These are phyloP conservation scores for Aulographum hederae DNA, from an alignment of 2,329 filamentous ascomycete genomes.

Conservation along the genomic window DNA sequence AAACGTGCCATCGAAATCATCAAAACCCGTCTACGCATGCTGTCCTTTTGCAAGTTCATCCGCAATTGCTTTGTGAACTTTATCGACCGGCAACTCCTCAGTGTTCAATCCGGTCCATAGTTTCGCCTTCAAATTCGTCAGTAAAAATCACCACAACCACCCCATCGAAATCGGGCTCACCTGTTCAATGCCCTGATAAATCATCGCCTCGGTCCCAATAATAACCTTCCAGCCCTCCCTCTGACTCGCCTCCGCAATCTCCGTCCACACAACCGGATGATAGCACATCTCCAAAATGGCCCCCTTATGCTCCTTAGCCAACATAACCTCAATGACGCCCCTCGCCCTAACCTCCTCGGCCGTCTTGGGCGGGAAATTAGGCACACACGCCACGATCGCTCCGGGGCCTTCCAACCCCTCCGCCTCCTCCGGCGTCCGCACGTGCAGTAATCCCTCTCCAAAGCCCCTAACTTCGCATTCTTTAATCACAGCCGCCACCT, in stretches of 20 bases:
- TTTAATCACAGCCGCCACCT: conserved; percentile 47
- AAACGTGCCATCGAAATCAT: no score
- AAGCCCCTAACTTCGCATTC: conserved; percentile 44
- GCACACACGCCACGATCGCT: conserved; percentile 56
- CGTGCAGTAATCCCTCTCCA: conserved; percentile 40
- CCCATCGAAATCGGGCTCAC: no score
- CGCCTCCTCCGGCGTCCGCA: conserved; percentile 44
- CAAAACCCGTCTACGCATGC: no score
- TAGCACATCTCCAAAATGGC: conserved; percentile 72
- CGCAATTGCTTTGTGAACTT: conserved; percentile 37
- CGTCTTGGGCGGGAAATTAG: conserved; percentile 54
- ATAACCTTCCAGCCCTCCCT: conserved; percentile 54
- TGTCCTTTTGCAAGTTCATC: conserved; percentile 9
- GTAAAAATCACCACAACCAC: no score
- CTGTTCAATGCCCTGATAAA: conserved; percentile 61
- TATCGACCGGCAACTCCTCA: conserved; percentile 38
- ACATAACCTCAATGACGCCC: conserved; percentile 32
- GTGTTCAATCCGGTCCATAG: conserved; percentile 46
- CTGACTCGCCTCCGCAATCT: conserved; percentile 42
- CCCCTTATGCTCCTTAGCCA: conserved; percentile 37
- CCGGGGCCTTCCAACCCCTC: conserved; percentile 37
- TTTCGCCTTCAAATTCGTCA: conserved; percentile 13
- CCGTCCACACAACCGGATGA: conserved; percentile 52
- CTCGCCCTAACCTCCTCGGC: conserved; percentile 43
- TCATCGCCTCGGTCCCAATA: conserved; percentile 57